Evolutionary conservation across 148 eudicot genomes (phyloP).

Genomic region (Oxyria digyna): DNA sequence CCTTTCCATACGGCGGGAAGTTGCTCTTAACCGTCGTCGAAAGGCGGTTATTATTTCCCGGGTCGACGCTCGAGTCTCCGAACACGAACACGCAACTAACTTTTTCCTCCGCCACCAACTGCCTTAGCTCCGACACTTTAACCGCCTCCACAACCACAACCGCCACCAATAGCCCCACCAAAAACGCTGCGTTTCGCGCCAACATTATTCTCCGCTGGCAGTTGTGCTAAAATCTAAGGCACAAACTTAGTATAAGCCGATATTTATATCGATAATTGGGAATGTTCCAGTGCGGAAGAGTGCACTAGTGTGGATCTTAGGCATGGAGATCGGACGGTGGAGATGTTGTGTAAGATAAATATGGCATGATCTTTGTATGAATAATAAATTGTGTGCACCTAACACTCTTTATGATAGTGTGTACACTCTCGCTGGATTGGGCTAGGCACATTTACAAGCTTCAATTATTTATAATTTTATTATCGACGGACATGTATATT

Average conservation of each 20-base stretch:
- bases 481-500: background rate
- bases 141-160: background rate
- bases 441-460: background rate
- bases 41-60: slow-evolving; percentile 13
- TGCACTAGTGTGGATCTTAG: background rate
- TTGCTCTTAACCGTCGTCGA: slow-evolving; percentile 7
- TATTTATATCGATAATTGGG: background rate
- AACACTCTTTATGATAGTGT: background rate
- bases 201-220: background rate
- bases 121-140: background rate
- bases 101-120: background rate
- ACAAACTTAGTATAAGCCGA: background rate
- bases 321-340: background rate
- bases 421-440: background rate
- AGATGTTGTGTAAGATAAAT: background rate
- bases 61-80: slow-evolving; percentile 13
- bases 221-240: too few relatives aligned
- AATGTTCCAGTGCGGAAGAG: background rate
- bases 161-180: slow-evolving; percentile 7
- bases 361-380: background rate
- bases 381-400: background rate
- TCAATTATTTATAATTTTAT: background rate
- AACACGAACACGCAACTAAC: slow-evolving; percentile 6
- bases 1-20: slow-evolving; percentile 12
- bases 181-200: background rate